A percentile compares a stretch with the other conserved stretches of the same genome.
Conservation (phyloP, 306 rosid genomes). For the Cicer bijugum region DNA sequence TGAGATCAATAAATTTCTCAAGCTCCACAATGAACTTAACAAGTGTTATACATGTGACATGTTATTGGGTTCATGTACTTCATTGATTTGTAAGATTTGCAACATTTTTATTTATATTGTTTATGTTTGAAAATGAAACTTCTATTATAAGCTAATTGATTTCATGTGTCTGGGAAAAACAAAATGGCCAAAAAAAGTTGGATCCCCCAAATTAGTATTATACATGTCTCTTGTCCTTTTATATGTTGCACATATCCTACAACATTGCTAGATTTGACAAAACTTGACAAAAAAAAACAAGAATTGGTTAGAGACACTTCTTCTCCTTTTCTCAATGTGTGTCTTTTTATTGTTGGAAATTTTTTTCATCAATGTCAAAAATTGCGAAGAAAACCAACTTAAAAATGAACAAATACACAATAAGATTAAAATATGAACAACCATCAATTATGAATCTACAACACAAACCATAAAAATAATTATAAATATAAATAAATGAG, state of each 20-base stretch:
- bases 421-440: too few relatives aligned
- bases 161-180: constrained; percentile 37
- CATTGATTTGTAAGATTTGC: constrained; percentile 1
- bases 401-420: too few relatives aligned
- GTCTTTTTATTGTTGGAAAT: not conserved
- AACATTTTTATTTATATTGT: not conserved
- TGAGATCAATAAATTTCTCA: constrained; percentile 18
- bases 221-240: constrained; percentile 16
- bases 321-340: not conserved
- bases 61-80: constrained; percentile 7
- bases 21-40: not conserved
- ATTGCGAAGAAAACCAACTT: too few relatives aligned
- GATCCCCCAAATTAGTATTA: constrained; percentile 22
- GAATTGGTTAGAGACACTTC: not conserved
- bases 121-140: constrained; percentile 23
- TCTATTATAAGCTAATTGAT: constrained; percentile 36
- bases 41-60: constrained; percentile 27
- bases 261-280: constrained; percentile 13
- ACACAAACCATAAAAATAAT: too few relatives aligned
- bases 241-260: constrained; percentile 29
- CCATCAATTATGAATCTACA: too few relatives aligned
- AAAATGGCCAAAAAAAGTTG: constrained; percentile 35
- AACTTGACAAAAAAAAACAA: not conserved
- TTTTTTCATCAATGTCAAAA: not conserved
- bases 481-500: too few relatives aligned